Conservation (phyloP, 768 basidiomycete species). For the Pisolithus orientalis region DNA sequence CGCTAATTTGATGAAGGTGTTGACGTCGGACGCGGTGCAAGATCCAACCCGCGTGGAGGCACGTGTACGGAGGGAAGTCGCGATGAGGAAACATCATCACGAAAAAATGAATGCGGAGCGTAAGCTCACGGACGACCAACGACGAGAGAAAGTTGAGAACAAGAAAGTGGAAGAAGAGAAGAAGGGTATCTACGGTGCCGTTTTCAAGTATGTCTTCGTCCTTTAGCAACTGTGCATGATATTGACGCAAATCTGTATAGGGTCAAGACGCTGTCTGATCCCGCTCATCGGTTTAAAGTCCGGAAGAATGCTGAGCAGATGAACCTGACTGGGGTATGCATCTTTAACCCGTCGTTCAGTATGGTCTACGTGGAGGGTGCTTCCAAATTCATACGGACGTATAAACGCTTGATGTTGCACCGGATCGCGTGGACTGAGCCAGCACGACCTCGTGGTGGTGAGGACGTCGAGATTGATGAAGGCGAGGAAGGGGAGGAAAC, state of each 20-base stretch:
- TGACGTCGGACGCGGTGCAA: constrained; percentile 94
- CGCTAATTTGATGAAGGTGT: constrained; percentile 94
- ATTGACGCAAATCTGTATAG: constrained; percentile 32
- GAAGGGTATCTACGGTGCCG: constrained; percentile 74
- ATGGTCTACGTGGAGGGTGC: constrained; percentile 95
- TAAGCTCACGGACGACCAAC: constrained; percentile 87
- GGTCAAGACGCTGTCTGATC: constrained; percentile 84
- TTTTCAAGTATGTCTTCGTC: constrained; percentile 72
- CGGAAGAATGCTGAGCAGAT: constrained; percentile 94
- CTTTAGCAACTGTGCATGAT: background rate
- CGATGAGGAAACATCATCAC: constrained; percentile 80
- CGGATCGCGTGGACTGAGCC: constrained; percentile 94
- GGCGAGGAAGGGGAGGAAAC: constrained; percentile 36
- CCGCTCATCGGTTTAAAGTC: constrained; percentile 92
- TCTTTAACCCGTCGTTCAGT: constrained; percentile 85
- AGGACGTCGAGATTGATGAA: constrained; percentile 63
- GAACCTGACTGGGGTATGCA: constrained; percentile 80
- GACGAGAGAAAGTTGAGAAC: constrained; percentile 77
- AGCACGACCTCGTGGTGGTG: constrained; percentile 69
- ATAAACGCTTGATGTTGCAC: constrained; percentile 78
- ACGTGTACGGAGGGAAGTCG: constrained; percentile 88
- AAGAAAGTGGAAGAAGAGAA: constrained; percentile 87
- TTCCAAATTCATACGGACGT: constrained; percentile 75
- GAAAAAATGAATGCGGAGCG: constrained; percentile 92
- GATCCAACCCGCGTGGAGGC: constrained; percentile 98